phyloP scores from a whole-genome alignment of 805 yeast genomes.

The Teunomyces panamensis region DNA sequence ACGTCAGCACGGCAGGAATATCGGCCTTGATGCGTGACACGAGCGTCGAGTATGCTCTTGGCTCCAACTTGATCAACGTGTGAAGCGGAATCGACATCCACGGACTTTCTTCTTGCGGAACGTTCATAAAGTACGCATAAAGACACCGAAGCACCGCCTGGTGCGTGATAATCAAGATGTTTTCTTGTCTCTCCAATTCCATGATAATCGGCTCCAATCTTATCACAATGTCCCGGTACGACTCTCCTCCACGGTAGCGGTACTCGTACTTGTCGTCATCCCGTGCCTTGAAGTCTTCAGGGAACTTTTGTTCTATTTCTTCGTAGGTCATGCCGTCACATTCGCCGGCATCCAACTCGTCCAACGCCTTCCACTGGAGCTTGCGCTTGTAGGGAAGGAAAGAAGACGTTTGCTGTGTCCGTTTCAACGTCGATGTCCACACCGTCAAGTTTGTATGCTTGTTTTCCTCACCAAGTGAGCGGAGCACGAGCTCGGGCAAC shows the following conservation, averaged over 20 bases:
- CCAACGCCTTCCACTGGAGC: conserved; percentile 93
- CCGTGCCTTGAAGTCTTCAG: conserved; percentile 93
- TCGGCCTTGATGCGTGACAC: conserved; percentile 92
- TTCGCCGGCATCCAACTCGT: conserved; percentile 95
- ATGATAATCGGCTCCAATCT: conserved; percentile 95
- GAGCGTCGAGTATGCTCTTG: conserved; percentile 87
- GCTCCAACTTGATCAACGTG: conserved; percentile 89
- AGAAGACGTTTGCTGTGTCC: conserved; percentile 93
- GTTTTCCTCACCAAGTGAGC: conserved; percentile 60
- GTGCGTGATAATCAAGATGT: conserved; percentile 92
- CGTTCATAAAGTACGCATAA: conserved; percentile 97
- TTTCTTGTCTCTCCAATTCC: conserved; percentile 97
- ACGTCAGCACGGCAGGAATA: conserved; percentile 96
- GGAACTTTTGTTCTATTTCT: conserved; percentile 78
- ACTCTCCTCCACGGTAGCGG: conserved; percentile 95
- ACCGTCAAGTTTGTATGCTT: conserved; percentile 62
- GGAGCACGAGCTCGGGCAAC: conserved; percentile 70
- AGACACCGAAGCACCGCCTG: conserved; percentile 96
- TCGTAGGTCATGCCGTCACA: conserved; percentile 96
- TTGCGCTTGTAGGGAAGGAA: conserved; percentile 71
- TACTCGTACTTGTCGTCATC: conserved; percentile 96
- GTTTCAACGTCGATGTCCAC: conserved; percentile 89
- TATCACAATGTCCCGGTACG: conserved; percentile 91
- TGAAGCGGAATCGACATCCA: conserved; percentile 99
- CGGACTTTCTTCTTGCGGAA: conserved; percentile 95